phyloP scores from a whole-genome alignment of 768 basidiomycete species.

The Tricholoma bakamatsutake region DNA sequence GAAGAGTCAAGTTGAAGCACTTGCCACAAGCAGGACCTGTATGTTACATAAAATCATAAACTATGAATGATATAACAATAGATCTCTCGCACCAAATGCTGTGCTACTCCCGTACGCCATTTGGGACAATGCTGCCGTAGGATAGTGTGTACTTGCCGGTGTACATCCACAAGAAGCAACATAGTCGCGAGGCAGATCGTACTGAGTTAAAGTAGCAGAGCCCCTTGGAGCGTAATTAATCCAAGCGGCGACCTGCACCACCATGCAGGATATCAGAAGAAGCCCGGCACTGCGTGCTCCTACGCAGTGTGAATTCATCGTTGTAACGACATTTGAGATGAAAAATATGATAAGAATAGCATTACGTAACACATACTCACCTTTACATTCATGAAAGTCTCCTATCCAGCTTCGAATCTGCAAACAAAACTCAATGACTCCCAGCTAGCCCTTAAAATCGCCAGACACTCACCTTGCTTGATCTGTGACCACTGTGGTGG shows the following conservation, averaged over 20 bases:
- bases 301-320: not conserved
- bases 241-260: slow-evolving; percentile 32
- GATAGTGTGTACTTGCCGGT: slow-evolving; percentile 58
- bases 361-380: too few relatives aligned
- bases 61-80: not conserved
- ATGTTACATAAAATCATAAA: not conserved
- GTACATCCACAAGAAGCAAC: slow-evolving; percentile 78
- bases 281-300: not conserved
- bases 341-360: too few relatives aligned
- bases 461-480: slow-evolving; percentile 72
- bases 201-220: slow-evolving; percentile 75
- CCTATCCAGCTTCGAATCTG: slow-evolving; percentile 61
- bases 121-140: slow-evolving; percentile 75
- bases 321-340: not conserved
- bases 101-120: slow-evolving; percentile 74
- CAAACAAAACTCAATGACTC: slow-evolving; percentile 41
- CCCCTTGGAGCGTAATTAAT: slow-evolving; percentile 59
- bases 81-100: slow-evolving; percentile 44
- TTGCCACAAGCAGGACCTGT: slow-evolving; percentile 68
- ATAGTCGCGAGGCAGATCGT: slow-evolving; percentile 47
- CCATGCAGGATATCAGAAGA: not conserved
- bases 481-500: slow-evolving; percentile 63
- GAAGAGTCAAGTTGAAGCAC: slow-evolving; percentile 73
- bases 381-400: slow-evolving; percentile 43
- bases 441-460: slow-evolving; percentile 67